Percentiles rank a stretch among this genome's conserved stretches.
Evolutionary conservation across 495 filamentous ascomycete species (phyloP).

Genomic region (Elaphomyces granulatus): DNA sequence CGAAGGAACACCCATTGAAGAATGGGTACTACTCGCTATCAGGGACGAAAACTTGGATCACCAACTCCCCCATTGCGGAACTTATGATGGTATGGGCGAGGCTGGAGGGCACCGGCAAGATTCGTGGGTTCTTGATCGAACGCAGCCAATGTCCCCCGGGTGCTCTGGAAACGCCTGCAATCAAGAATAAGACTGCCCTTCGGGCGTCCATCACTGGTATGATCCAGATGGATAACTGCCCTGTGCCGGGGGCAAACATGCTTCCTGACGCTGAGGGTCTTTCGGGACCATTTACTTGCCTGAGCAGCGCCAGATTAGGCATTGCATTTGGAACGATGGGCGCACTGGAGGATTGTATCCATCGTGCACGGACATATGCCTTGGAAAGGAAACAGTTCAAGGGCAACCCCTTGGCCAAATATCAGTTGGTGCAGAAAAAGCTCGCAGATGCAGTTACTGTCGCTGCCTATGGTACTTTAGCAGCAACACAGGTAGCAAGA

Average conservation of each 20-base stretch:
- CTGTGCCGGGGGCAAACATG: conserved; percentile 85
- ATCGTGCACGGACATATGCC: conserved; percentile 67
- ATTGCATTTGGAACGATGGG: conserved; percentile 92
- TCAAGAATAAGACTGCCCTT: conserved; percentile 92
- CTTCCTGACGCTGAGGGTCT: conserved; percentile 83
- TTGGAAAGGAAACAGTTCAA: conserved; percentile 94
- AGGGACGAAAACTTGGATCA: conserved; percentile 97
- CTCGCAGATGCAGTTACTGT: conserved; percentile 84
- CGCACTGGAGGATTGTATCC: conserved; percentile 81
- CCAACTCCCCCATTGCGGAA: conserved; percentile 90
- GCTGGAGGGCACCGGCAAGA: conserved; percentile 77
- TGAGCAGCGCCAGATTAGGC: conserved; percentile 84
- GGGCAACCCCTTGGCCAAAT: conserved; percentile 87
- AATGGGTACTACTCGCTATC: conserved; percentile 68
- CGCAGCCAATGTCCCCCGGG: conserved; percentile 66
- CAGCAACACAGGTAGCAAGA: conserved; percentile 76
- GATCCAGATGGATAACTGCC: conserved; percentile 88
- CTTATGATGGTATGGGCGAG: conserved; percentile 92
- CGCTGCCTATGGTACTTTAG: conserved; percentile 74
- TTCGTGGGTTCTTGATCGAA: conserved; percentile 87
- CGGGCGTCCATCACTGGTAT: conserved; percentile 92
- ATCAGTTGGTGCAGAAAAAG: conserved; percentile 98
- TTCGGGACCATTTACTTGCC: conserved; percentile 77
- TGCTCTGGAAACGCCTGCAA: conserved; percentile 76
- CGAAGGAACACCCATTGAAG: conserved; percentile 75